These are phyloP conservation scores for Ceratocystis diversiconidia DNA, from an alignment of 2,329 filamentous ascomycete genomes.

Conservation along the genomic window DNA sequence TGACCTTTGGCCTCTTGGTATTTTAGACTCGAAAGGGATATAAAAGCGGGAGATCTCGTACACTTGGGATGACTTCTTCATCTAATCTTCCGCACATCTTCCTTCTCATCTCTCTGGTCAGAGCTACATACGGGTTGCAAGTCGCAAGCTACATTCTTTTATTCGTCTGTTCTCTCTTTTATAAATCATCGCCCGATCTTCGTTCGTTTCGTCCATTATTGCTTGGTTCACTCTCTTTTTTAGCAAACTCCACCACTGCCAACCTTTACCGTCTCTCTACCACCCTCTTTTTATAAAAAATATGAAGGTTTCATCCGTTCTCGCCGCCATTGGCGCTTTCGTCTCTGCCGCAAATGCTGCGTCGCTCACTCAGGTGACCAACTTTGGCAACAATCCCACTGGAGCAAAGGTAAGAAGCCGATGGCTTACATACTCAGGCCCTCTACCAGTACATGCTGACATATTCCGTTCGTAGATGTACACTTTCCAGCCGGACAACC, in stretches of 20 bases:
- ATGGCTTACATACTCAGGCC: neutral
- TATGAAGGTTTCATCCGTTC: constrained; percentile 11
- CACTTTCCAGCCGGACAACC: constrained; percentile 25
- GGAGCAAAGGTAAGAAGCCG: constrained; percentile 14
- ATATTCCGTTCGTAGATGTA: constrained; percentile 20
- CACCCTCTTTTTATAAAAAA: neutral
- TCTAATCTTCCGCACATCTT: neutral
- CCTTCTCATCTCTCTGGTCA: neutral
- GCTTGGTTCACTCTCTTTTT: neutral
- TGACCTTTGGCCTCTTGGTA: neutral
- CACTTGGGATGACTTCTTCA: neutral
- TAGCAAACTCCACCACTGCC: neutral
- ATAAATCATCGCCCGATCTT: neutral
- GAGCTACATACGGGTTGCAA: neutral
- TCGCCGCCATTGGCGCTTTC: constrained; percentile 5
- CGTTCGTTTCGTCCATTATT: neutral
- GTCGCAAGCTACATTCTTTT: neutral
- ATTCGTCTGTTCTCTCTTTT: neutral
- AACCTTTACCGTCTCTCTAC: too few relatives aligned
- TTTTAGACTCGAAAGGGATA: neutral
- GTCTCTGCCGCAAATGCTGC: constrained; percentile 18
- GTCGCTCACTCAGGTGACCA: constrained; percentile 27
- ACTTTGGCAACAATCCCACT: constrained; percentile 27
- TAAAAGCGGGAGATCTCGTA: neutral
- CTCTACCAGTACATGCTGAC: neutral